Conservation (phyloP, 352 stramenopile genomes). For the Globisporangium radiosum region DNA sequence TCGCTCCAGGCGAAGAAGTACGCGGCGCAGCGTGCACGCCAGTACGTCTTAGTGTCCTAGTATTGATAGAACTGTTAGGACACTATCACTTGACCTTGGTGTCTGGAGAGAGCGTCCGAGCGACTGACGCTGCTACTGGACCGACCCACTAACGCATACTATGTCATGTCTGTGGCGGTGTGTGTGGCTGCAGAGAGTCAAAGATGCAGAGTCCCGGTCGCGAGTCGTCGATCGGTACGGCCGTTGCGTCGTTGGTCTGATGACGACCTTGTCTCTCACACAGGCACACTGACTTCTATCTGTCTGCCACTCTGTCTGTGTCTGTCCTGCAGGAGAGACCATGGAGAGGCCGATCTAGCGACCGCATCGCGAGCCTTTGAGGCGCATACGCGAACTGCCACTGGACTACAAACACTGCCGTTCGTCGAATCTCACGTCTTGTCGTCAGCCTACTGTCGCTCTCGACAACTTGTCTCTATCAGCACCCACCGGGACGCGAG, state of each 20-base stretch:
- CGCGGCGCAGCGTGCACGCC: conserved; percentile 30
- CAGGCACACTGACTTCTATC: neutral
- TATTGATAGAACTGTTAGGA: neutral
- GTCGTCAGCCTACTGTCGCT: neutral
- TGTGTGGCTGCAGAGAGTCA: conserved; percentile 15
- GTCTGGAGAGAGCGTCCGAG: no score
- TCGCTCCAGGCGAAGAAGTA: conserved; percentile 56
- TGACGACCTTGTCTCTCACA: neutral
- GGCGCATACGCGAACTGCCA: no score
- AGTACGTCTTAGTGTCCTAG: conserved; percentile 14
- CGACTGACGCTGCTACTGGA: no score
- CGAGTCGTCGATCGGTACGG: conserved; percentile 28
- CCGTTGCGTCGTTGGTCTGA: neutral
- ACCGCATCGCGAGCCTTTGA: no score
- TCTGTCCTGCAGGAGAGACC: conserved; percentile 26
- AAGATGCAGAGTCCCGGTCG: conserved; percentile 23
- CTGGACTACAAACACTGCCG: no score
- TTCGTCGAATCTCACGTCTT: neutral
- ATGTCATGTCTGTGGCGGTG: conserved; percentile 3
- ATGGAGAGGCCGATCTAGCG: conserved; percentile 62
- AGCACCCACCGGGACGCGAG: conserved; percentile 23
- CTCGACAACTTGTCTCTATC: conserved; percentile 1
- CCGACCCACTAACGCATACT: neutral
- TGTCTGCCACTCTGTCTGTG: conserved; percentile 1
- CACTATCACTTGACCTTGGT: neutral